Conservation (phyloP, 805 yeast genomes). For the Cyberlindnera petersonii region DNA sequence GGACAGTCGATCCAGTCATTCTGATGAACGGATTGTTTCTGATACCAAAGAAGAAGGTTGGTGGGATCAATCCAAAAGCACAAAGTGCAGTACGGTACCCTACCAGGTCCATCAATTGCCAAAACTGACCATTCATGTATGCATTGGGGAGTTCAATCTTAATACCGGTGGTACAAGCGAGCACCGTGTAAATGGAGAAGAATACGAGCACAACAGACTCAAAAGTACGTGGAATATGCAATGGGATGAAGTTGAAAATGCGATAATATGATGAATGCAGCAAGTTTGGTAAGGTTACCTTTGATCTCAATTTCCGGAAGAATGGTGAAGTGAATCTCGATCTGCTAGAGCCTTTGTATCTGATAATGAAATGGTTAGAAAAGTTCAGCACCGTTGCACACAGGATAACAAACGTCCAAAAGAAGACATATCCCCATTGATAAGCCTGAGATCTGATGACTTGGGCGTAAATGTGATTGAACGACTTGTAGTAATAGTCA, state of each 20-base stretch:
- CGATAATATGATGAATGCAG: conserved; percentile 22
- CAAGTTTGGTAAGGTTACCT: conserved; percentile 29
- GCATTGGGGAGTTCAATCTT: conserved; percentile 36
- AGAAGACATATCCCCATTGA: conserved; percentile 45
- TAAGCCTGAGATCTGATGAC: conserved; percentile 38
- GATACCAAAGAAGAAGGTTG: conserved; percentile 60
- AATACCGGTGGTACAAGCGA: conserved; percentile 35
- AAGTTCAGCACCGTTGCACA: conserved; percentile 32
- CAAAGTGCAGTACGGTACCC: conserved; percentile 54
- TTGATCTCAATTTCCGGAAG: conserved; percentile 23
- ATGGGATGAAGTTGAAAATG: conserved; percentile 25
- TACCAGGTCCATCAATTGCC: conserved; percentile 34
- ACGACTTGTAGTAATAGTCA: conserved; percentile 32
- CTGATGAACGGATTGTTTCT: conserved; percentile 65
- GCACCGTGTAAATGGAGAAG: conserved; percentile 30
- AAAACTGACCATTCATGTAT: conserved; percentile 29
- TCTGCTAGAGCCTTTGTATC: conserved; percentile 22
- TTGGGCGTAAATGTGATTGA: conserved; percentile 35
- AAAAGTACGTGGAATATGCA: conserved; percentile 30
- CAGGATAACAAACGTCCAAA: conserved; percentile 35
- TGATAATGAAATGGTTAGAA: conserved; percentile 25
- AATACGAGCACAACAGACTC: conserved; percentile 30
- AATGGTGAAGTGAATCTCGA: conserved; percentile 13
- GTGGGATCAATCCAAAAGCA: conserved; percentile 52
- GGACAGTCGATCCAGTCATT: conserved; percentile 53